Base-by-base conservation (phyloP, 768 basidiomycete species). In the Plicaturopsis crispa region DNA sequence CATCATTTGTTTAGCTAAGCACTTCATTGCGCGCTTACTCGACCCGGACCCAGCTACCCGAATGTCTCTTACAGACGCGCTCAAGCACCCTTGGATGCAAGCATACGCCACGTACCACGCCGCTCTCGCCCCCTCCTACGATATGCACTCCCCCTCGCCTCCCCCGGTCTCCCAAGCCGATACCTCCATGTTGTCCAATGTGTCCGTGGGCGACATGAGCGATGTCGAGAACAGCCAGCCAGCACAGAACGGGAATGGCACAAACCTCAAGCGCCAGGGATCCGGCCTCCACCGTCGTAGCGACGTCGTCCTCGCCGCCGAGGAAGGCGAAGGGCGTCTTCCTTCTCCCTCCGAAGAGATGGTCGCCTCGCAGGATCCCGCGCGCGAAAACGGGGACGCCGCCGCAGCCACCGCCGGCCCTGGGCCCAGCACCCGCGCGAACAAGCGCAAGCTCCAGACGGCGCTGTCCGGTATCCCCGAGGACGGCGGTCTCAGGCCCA, bases 21-120 rank as follows among this genome's bases (percentile, higher is more conserved):
- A 78, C 44, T 94, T 97, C 53, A 70, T 94, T 36, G 55, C 56
- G 2, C 48, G 57, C 2, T 72, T 97, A 7, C 72, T 97, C 12
- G 69, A 75, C 36, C 63, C 65, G 24, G 67, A 86, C 39, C 88
- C 91, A 1, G 46, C 45, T 1, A 44, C 54, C 11, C 79, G 93
- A n/a, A 75, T 94, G 72, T 76, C 80, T 5, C 69, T 92, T 42
- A 61, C 67, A 3, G 66, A 73, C 0, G 83, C 91, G 0, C 69
- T 85, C 7, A 19, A 57, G 0, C 91, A 97, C 48, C 75, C 77
- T 1, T 98, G 94, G 94, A 69, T 97, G 3, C 24, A 43, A 12
- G 33, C 32, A 31, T 49, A 51, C 19, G 3, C n/a, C n/a, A n/a
- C n/a, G n/a, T n/a, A n/a, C n/a, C 51, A 37, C 19, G 13, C 24